phyloP scores from a whole-genome alignment of 2,329 filamentous ascomycete genomes.

The Colletotrichum somersetense region DNA sequence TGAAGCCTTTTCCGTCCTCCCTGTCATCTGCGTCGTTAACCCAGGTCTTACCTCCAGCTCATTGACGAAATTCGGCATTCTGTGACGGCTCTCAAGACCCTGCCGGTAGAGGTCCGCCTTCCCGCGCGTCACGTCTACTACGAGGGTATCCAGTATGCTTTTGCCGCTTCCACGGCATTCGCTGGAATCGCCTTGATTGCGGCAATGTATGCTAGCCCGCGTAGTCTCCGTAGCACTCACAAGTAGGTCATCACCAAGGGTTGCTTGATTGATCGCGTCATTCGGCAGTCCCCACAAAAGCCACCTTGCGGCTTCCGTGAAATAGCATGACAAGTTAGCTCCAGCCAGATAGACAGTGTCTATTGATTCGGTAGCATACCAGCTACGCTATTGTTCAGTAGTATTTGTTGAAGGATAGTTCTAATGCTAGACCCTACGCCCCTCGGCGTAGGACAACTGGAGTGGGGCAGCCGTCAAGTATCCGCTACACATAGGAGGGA shows the following conservation, averaged over 20 bases:
- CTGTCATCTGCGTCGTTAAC: conserved; percentile 29
- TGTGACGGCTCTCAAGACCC: conserved; percentile 64
- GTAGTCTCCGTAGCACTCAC: conserved; percentile 50
- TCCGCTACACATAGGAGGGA: no score
- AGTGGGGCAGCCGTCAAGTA: no score
- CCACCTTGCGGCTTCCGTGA: background rate
- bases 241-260: conserved; percentile 26
- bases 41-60: conserved; percentile 56
- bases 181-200: conserved; percentile 59
- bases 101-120: conserved; percentile 69
- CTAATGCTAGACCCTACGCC: no score
- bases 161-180: conserved; percentile 66
- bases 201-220: conserved; percentile 49
- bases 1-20: background rate
- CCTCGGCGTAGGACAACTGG: no score
- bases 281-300: background rate
- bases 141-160: conserved; percentile 67
- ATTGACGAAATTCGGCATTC: conserved; percentile 74
- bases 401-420: no score
- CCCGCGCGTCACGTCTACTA: conserved; percentile 71
- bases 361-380: no score
- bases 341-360: no score
- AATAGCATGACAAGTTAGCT: no score
- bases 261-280: background rate
- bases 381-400: no score